These are phyloP conservation scores for Apiospora rasikravindrae DNA, from an alignment of 2,329 filamentous ascomycete genomes.

Conservation along the genomic window DNA sequence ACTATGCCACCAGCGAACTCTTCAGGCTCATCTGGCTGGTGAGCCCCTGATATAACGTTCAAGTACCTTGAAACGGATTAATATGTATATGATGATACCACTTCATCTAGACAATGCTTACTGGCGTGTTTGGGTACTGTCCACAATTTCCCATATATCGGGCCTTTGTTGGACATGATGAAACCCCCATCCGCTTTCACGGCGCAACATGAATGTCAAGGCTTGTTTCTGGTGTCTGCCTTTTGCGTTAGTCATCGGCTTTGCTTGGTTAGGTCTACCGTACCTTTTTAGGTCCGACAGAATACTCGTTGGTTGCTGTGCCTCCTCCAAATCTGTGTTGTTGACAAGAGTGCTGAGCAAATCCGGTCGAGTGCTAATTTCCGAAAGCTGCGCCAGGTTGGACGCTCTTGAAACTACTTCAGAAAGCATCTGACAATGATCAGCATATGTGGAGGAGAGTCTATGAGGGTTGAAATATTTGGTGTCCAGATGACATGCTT, in stretches of 20 bases:
- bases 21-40: slow-evolving; percentile 24
- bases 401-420: not conserved
- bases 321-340: slow-evolving; percentile 23
- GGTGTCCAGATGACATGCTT: not conserved
- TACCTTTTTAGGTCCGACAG: slow-evolving; percentile 24
- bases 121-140: slow-evolving; percentile 16
- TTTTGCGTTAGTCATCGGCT: slow-evolving; percentile 16
- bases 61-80: not conserved
- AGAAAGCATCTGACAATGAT: not conserved
- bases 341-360: slow-evolving; percentile 20
- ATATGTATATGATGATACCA: too few relatives aligned
- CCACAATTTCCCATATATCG: slow-evolving; percentile 29
- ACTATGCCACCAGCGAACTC: slow-evolving; percentile 34
- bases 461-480: slow-evolving; percentile 22
- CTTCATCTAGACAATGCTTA: too few relatives aligned
- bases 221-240: slow-evolving; percentile 38
- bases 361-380: slow-evolving; percentile 19
- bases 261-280: too few relatives aligned
- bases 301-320: slow-evolving; percentile 21
- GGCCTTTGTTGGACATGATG: not conserved
- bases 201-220: slow-evolving; percentile 33
- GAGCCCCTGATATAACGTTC: not conserved
- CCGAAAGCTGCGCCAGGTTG: slow-evolving; percentile 12
- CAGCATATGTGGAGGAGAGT: slow-evolving; percentile 7
- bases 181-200: slow-evolving; percentile 32